A percentile compares a stretch with the other conserved stretches of the same genome.
phyloP scores from a whole-genome alignment of 108 stramenopile genomes.

The Cyclotella cryptica region DNA sequence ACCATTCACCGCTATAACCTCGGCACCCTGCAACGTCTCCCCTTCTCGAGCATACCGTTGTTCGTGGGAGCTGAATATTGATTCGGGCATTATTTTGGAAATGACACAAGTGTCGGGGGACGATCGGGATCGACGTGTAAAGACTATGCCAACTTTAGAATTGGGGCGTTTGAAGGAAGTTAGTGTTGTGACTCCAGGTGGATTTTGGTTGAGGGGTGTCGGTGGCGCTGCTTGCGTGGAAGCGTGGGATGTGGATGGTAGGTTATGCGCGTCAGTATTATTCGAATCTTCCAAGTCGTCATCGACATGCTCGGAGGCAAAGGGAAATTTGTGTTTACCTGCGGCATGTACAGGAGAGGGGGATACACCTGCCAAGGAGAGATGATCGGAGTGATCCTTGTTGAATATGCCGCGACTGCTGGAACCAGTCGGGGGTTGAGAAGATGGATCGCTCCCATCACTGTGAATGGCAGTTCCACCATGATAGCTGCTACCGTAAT shows the following conservation, averaged over 20 bases:
- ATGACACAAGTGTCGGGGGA: constrained; percentile 48
- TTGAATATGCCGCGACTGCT: not conserved
- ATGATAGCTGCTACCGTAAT: too few species aligned
- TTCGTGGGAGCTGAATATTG: constrained; percentile 38
- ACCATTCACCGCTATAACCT: constrained; percentile 56
- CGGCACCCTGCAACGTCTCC: constrained; percentile 36
- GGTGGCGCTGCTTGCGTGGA: constrained; percentile 8
- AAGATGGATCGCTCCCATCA: not conserved
- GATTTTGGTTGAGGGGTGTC: constrained; percentile 8
- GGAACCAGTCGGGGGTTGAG: not conserved
- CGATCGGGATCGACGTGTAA: constrained; percentile 36
- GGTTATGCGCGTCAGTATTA: not conserved
- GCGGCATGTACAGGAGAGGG: not conserved
- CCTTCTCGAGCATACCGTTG: not conserved
- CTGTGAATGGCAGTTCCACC: not conserved
- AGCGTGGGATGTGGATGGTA: not conserved
- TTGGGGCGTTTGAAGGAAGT: constrained; percentile 56
- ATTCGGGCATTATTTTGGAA: constrained; percentile 37
- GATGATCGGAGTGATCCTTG: not conserved
- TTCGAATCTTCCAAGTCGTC: not conserved
- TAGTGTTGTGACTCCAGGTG: constrained; percentile 38
- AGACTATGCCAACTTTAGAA: constrained; percentile 50
- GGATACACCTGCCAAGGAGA: not conserved
- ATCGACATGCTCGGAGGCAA: not conserved
- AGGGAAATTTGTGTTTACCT: constrained; percentile 1